Evolutionary conservation across 805 yeast species (phyloP), one percentile per base, ranked within the genome.

Genomic region (Maudiozyma bulderi): DNA sequence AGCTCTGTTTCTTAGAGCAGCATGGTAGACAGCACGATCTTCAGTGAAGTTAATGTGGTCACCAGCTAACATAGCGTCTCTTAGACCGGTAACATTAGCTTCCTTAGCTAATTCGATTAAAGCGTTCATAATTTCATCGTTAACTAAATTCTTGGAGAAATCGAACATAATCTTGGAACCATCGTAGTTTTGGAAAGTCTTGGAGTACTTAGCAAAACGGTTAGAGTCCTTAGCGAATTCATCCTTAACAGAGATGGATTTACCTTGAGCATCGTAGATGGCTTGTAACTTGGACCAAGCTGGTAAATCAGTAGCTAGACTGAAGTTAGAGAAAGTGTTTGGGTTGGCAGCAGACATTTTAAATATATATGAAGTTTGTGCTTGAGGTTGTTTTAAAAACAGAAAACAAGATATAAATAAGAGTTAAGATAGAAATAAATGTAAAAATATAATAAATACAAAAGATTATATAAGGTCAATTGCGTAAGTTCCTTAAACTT

Each of bases 11-110:
- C 99, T 85, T 62, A 93, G 79, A 35, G 98, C 99, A 61, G 82
- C 87, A 73, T 93, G 99, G 78, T 78, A 93, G 44, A 93, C 99
- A 40, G 99, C 98, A 72, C 96, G 81, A 72, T 81, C 85, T 74
- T 93, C 99, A 53, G 99, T 93, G 73, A 80, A 79, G 78, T 93
- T 93, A 77, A 93, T 89, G 73, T 87, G 89, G 52, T 81, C 86
- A 68, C 99, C 99, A 32, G 77, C 78, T 66, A 93, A 93, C 89
- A 93, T 82, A 49, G 77, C 86, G 62, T 91, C 95, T 69, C 98
- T 82, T 67, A 93, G 80, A 51, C 75, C 66, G 68, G 88, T 93
- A 59, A 93, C 90, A 48, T 82, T 78, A 57, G 97, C 90, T 71
- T 93, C 95, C 67, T 82, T 80, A 59, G 98, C 98, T 64, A 93